Conservation (phyloP, 23 red algal genomes). For the Gracilaria caudata region DNA sequence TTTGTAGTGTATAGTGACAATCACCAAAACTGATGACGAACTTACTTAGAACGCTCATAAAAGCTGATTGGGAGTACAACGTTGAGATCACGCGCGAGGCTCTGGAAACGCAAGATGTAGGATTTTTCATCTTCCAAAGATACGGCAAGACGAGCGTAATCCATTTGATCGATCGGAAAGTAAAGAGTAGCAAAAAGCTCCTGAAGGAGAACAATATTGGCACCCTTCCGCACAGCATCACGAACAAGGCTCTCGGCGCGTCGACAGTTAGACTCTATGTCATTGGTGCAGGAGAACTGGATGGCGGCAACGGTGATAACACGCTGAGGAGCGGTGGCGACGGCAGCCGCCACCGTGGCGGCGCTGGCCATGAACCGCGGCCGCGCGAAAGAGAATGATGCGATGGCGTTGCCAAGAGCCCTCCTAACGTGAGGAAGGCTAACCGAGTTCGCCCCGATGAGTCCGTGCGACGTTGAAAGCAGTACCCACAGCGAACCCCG, state of each 20-base stretch:
- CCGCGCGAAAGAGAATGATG: constrained; percentile 10
- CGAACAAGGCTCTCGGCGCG: constrained; percentile 70
- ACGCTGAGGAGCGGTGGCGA: constrained; percentile 49
- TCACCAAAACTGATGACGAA: not conserved
- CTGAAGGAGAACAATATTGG: constrained; percentile 86
- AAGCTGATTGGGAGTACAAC: constrained; percentile 89
- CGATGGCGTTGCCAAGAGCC: constrained; percentile 23
- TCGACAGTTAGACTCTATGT: constrained; percentile 61
- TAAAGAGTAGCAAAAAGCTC: constrained; percentile 90
- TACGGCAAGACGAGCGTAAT: constrained; percentile 65
- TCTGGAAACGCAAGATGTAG: constrained; percentile 71
- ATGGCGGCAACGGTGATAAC: constrained; percentile 77
- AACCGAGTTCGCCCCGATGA: constrained; percentile 37
- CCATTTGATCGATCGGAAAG: constrained; percentile 84
- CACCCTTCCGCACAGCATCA: constrained; percentile 77
- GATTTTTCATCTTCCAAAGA: constrained; percentile 61
- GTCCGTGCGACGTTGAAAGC: constrained; percentile 8
- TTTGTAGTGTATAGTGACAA: too few relatives aligned
- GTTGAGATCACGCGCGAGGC: constrained; percentile 50
- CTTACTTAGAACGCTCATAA: constrained; percentile 82
- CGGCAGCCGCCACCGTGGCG: constrained; percentile 48
- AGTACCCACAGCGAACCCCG: constrained; percentile 26
- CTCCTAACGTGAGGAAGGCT: constrained; percentile 37
- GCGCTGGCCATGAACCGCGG: constrained; percentile 59
- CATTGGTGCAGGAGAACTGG: constrained; percentile 70